Evolutionary conservation across 1,284 basidiomycete species (phyloP).

Genomic region (Sphaerobolus stellatus): DNA sequence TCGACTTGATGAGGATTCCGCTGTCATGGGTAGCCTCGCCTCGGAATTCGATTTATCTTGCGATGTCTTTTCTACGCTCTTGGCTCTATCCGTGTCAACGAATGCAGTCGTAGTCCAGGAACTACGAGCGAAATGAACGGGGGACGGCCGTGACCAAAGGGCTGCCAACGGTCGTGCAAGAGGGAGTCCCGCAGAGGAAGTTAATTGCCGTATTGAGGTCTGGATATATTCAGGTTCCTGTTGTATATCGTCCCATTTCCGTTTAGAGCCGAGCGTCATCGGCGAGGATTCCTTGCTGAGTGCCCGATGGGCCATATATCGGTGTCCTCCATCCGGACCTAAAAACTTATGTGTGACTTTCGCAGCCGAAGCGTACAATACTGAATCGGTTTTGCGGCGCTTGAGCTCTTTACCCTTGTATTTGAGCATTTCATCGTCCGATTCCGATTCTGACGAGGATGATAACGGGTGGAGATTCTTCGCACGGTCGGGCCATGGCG

Average conservation of each 20-base stretch:
- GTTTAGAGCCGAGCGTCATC: not conserved
- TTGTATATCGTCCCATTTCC: not conserved
- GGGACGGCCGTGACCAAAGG: slow-evolving; percentile 9
- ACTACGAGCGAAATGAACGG: slow-evolving; percentile 6
- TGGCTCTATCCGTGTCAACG: not conserved
- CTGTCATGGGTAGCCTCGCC: not conserved
- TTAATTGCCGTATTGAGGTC: slow-evolving; percentile 5
- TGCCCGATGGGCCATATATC: not conserved
- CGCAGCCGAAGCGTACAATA: not conserved
- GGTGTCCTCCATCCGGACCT: not conserved
- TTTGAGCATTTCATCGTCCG: not conserved
- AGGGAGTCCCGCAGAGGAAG: not conserved
- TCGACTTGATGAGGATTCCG: not conserved
- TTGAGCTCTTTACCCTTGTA: slow-evolving; percentile 4
- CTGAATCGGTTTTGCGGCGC: slow-evolving; percentile 11
- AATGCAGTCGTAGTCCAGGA: not conserved
- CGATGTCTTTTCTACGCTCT: too few species aligned
- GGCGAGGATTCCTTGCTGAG: not conserved
- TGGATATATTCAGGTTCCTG: not conserved
- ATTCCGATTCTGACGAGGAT: slow-evolving; percentile 8
- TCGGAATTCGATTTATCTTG: not conserved
- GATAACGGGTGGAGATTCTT: slow-evolving; percentile 1
- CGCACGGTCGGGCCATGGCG: slow-evolving; percentile 63
- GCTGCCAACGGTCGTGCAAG: slow-evolving; percentile 1
- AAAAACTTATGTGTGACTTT: not conserved